phyloP scores from a whole-genome alignment of 148 eudicot species.

The Talinum fruticosum region DNA sequence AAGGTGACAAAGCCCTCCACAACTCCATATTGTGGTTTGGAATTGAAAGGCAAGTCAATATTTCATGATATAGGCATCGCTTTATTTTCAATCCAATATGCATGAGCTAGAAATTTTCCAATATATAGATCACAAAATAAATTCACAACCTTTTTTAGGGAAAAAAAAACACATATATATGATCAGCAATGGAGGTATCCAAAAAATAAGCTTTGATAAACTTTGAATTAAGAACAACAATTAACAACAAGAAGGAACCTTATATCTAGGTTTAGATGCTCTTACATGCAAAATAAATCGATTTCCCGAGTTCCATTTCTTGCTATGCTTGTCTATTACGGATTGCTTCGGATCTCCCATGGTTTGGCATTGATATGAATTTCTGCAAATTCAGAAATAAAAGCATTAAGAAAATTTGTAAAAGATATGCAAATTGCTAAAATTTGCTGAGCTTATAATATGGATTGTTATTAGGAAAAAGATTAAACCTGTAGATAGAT shows the following conservation, averaged over 20 bases:
- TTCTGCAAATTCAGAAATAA: conserved; percentile 20
- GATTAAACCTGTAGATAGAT: conserved; percentile 28
- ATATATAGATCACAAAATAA: not conserved
- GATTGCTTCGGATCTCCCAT: conserved; percentile 23
- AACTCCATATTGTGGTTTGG: not conserved
- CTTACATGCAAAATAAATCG: conserved; percentile 15
- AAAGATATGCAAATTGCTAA: not conserved
- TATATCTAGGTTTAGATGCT: conserved; percentile 2
- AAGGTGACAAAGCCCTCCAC: too few species aligned
- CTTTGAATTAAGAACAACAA: not conserved
- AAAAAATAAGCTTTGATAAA: not conserved
- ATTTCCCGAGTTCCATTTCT: not conserved
- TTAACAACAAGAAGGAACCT: not conserved
- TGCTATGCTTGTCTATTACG: conserved; percentile 13
- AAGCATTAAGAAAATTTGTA: not conserved
- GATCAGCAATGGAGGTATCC: not conserved
- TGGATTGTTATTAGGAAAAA: not conserved
- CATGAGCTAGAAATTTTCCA: not conserved
- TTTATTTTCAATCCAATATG: not conserved
- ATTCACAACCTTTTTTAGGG: not conserved
- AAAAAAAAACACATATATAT: not conserved
- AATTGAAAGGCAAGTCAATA: not conserved
- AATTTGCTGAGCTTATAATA: not conserved
- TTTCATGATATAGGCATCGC: not conserved
- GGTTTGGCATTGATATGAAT: conserved; percentile 29